Evolutionary conservation across 2,329 filamentous ascomycete species (phyloP), one percentile per base, ranked within the genome.

Genomic region (Pyricularia sp.): DNA sequence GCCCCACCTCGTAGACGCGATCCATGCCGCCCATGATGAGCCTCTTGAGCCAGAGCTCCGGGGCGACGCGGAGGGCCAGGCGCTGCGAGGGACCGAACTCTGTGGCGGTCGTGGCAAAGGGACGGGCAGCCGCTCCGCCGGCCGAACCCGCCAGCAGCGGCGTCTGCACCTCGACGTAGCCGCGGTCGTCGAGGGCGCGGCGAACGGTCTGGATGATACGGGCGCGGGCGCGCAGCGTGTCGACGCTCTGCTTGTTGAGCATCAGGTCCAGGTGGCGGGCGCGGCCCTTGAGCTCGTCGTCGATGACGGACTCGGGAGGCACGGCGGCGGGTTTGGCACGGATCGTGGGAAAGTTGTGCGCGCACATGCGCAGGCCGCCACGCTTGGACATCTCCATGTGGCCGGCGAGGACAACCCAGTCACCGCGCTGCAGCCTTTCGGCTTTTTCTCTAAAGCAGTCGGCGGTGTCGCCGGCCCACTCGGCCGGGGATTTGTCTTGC

Each of bases 41-140:
- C 9, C 94, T 85, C 78, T 99, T 99, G 57, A 99, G 83, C 88
- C 92, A 97, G 44, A 99, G 79, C 76, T 99, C 94, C 0, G 94
- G 94, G 3, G 94, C 94, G 70, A 99, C 93, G 62, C 94, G 84
- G 40, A 99, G 81, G 26, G 89, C 85, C 44, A 99, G 78, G 19
- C 31, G 60, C 28, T 35, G 62, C 19, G 24, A 26, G 12, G 5
- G 35, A 60, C 85, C 80, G 66, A 96, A 88, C 72, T 93, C 91
- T 0, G 88, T 90, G 9, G 91, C 88, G 60, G 80, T 78, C 0
- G 93, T 97, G 69, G 87, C 81, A 73, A 99, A 99, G 0, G 94
- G 91, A 62, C 90, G 87, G 1, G 94, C 94, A 53, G 88, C 82
- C 4, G 94, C 94, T 55, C 94, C 94, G n/a, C 92, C 89, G 1